Conservation (phyloP, 2,329 filamentous ascomycete species). For the Colletotrichum siamense region DNA sequence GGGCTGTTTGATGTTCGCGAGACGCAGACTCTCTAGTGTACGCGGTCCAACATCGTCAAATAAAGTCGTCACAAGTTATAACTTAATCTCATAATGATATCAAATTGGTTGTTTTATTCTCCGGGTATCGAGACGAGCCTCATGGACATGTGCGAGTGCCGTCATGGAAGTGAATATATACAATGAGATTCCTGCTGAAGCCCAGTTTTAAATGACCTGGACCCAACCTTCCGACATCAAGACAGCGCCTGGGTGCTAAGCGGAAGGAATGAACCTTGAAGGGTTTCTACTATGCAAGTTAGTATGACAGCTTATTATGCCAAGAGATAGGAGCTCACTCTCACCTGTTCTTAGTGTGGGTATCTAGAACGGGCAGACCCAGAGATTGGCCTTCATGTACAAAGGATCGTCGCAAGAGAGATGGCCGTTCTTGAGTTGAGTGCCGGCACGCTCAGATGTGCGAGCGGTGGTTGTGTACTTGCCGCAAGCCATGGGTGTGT, state of each 20-base stretch:
- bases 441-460: neutral
- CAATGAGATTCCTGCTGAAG: neutral
- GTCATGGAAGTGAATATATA: neutral
- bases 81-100: too few species aligned
- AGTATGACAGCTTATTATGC: neutral
- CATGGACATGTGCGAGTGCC: rapidly evolving
- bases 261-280: neutral
- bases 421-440: neutral
- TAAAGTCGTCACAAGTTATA: too few species aligned
- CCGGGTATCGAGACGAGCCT: neutral
- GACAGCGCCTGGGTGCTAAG: neutral
- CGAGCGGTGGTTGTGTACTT: neutral
- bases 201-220: neutral
- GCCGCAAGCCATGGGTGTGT: neutral
- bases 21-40: too few species aligned
- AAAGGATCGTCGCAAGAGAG: neutral
- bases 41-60: too few species aligned
- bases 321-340: rapidly evolving
- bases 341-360: neutral
- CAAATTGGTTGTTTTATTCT: too few species aligned
- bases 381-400: neutral
- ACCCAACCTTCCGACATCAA: rapidly evolving
- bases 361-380: neutral
- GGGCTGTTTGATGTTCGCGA: too few species aligned
- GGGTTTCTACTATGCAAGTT: neutral